Percentiles rank a stretch among this genome's conserved stretches.
Evolutionary conservation across 1,139 yeast genomes (phyloP).

Genomic region (Arxiozyma slooffiae): DNA sequence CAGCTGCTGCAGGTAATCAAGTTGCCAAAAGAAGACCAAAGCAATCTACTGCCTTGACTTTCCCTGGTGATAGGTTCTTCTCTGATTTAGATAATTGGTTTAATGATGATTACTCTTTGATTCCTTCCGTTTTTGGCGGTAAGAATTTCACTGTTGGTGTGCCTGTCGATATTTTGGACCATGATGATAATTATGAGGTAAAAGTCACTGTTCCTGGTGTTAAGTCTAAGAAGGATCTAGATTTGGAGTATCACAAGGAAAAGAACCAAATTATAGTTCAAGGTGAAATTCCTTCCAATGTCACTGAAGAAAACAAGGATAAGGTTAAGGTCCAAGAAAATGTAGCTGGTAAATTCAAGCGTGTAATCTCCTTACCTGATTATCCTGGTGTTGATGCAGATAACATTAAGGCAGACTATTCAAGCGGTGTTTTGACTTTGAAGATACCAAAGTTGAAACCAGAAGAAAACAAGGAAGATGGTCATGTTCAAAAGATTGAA

Average conservation of each 20-base stretch:
- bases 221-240: conserved; percentile 31
- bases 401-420: conserved; percentile 34
- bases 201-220: conserved; percentile 38
- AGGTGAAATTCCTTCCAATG: conserved; percentile 31
- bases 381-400: conserved; percentile 34
- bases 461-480: conserved; percentile 17
- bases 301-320: conserved; percentile 20
- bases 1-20: not conserved
- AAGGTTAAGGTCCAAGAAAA: conserved; percentile 33
- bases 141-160: conserved; percentile 23
- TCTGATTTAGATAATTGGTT: conserved; percentile 22
- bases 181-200: conserved; percentile 33
- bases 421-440: conserved; percentile 35
- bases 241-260: conserved; percentile 35
- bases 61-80: conserved; percentile 6
- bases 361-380: conserved; percentile 34
- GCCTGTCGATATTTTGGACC: conserved; percentile 37
- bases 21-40: not conserved
- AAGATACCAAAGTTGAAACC: conserved; percentile 33
- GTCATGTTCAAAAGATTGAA: conserved; percentile 30
- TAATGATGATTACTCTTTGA: conserved; percentile 20
- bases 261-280: conserved; percentile 32
- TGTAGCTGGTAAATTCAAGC: conserved; percentile 34
- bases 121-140: conserved; percentile 13
- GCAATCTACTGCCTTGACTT: not conserved